Evolutionary conservation across 2,329 filamentous ascomycete species (phyloP), one percentile per base, ranked within the genome.

Genomic region (Penicillium occitanis): DNA sequence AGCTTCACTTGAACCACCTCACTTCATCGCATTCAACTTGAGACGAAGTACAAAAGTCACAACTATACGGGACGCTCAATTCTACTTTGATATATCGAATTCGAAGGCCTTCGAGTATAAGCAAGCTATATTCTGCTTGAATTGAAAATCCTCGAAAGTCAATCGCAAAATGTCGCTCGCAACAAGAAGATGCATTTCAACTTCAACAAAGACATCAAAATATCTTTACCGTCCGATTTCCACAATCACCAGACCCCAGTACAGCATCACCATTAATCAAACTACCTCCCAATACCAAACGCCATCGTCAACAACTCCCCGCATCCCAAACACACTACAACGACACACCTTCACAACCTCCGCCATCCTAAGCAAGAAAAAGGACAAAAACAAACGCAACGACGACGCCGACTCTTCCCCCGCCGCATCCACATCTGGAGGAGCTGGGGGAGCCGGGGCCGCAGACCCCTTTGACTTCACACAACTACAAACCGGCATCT

Each of bases 401-500:
- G 42, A 65, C 4, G 59, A 53, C 19, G 35, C 19, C 10, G 66
- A 51, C n/a, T 59, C 48, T 10, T 22, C 44, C 7, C n/a, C n/a
- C 5, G 35, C 63, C 13, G n/a, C 53, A 11, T 28, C 33, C 14
- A 5, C 25, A 63, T 37, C 35, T 11, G 25, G 30, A 22, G 64
- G 71, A 58, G 53, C 71, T n/a, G 67, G 10, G 74, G 82, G 65
- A 19, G 53, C 71, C n/a, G 67, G 11, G 74, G 82, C 64, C 30
- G 28, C 65, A 37, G 86, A 90, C 72, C 85, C 87, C 1, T 86
- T 83, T 72, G 87, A 91, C 75, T 85, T 90, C 70, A 82, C 84
- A 5, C 76, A 78, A 10, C 79, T 91, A 2, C 82, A 89, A 68
- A 72, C 79, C 0, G 82, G 85, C 10, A 87, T 91, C 63, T 77